phyloP scores from a whole-genome alignment of 371 early-diverging fungal genomes.

The Syncephalis fuscata region DNA sequence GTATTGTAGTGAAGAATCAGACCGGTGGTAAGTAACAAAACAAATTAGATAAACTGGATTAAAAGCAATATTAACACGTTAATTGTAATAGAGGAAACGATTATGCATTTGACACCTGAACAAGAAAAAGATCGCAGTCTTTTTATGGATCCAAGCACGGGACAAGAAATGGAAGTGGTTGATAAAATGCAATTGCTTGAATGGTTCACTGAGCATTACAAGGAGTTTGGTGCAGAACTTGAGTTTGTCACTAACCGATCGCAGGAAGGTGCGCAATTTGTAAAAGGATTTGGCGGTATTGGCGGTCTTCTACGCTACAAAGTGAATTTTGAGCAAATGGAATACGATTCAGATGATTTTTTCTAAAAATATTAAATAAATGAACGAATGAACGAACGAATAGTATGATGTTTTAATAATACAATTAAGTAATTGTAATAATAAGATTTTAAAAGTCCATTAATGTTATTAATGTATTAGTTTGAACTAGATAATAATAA shows the following conservation, averaged over 20 bases:
- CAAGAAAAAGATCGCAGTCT: constrained; percentile 60
- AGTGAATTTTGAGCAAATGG: constrained; percentile 55
- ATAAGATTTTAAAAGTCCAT: no score
- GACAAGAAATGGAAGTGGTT: constrained; percentile 55
- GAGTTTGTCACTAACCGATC: constrained; percentile 97
- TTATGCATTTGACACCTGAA: constrained; percentile 63
- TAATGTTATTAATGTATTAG: no score
- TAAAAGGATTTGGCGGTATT: constrained; percentile 99
- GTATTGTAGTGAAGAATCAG: constrained; percentile 60
- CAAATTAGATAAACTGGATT: background rate
- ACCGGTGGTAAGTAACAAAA: constrained; percentile 19
- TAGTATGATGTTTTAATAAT: no score
- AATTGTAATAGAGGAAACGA: constrained; percentile 15
- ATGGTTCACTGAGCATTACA: constrained; percentile 98
- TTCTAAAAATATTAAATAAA: no score
- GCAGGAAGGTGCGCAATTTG: constrained; percentile 98
- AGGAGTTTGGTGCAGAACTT: constrained; percentile 86
- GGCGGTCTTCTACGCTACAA: constrained; percentile 98
- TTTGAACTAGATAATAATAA: no score
- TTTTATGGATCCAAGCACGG: constrained; percentile 44
- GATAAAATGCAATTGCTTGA: constrained; percentile 80
- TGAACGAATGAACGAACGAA: no score
- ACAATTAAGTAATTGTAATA: no score
- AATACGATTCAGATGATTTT: constrained; percentile 20
- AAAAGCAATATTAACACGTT: constrained; percentile 5